Base-by-base conservation (phyloP, 2,329 filamentous ascomycete genomes). In the Acrodontium crateriforme region DNA sequence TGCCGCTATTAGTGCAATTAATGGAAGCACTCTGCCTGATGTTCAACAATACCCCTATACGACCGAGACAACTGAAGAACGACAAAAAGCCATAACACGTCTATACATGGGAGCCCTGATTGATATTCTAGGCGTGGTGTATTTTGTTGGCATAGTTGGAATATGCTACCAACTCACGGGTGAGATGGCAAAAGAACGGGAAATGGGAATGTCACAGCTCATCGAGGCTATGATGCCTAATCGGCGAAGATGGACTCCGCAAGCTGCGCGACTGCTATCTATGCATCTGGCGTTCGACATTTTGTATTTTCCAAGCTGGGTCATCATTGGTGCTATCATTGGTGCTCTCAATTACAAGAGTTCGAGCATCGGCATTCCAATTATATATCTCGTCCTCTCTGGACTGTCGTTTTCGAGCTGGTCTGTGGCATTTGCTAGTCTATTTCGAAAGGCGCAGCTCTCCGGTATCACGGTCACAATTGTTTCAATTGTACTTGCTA, bases 171-270 rank as follows among this genome's bases (percentile, higher is more conserved):
- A 94, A 45, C 62, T 92, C 31, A 81, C 82, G 0, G 85, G 85
- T 6, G 74, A 85, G 43, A 76, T 92, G 50, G 84, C 85, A 6
- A 73, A 75, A 2, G 85, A 94, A 55, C 66, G 85, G 31, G 85
- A 94, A 58, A 63, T 74, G 10, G 85, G 84, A 32, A 89, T 93
- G 69, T 81, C 81, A 4, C 80, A 84, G 37, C 63, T 94, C 16
- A 72, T 94, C 23, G 85, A 94, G 54, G 78, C 82, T 30, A 93
- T 92, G 82, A 85, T 89, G 64, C 78, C 81, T 1, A 80, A 80
- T 30, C 65, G 67, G 30, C 66, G 66, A 26, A 62, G 70, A 23
- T 91, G 82, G 81, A 66, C 82, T 45, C 74, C 78, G 7, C 81
- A 87, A 54, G 70, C 73, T 13, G 76, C 78, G 2, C 69, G 85